A percentile compares a stretch with the other conserved stretches of the same genome.
phyloP scores from a whole-genome alignment of 768 basidiomycete genomes.

The Basidioascus undulatus region DNA sequence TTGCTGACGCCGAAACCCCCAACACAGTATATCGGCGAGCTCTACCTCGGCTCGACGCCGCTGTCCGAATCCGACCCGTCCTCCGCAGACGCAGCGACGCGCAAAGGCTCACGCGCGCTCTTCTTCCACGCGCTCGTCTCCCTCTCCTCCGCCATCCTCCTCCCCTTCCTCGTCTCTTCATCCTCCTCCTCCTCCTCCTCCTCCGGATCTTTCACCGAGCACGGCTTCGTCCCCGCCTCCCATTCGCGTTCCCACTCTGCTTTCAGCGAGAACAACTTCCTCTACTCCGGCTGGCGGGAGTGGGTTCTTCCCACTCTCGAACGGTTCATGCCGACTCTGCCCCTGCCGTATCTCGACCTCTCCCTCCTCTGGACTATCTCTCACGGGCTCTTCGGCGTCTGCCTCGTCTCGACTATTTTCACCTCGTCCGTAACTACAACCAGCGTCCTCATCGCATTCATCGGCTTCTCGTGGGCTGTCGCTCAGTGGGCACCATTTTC shows the following conservation, averaged over 20 bases:
- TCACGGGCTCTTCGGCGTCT: constrained; percentile 43
- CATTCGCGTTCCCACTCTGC: no score
- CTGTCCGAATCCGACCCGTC: constrained; percentile 11
- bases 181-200: constrained; percentile 11
- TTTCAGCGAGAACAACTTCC: no score
- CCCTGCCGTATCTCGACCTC: constrained; percentile 27
- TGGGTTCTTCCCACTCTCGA: no score
- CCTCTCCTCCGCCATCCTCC: constrained; percentile 37
- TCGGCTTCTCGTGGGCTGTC: constrained; percentile 82
- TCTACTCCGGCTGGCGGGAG: no score
- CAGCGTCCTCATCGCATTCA: constrained; percentile 46
- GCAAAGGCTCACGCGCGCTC: constrained; percentile 60
- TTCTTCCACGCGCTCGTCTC: constrained; percentile 51
- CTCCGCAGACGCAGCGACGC: constrained; percentile 38
- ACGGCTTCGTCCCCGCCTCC: no score
- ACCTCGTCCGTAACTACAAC: constrained; percentile 31
- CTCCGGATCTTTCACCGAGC: no score
- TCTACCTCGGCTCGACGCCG: constrained; percentile 32
- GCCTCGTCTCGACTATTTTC: constrained; percentile 72
- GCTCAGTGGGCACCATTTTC: constrained; percentile 84
- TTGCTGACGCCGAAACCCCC: no score
- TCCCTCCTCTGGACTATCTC: constrained; percentile 53
- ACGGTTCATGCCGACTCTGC: constrained; percentile 10
- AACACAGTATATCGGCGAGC: constrained; percentile 77
- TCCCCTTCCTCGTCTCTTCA: constrained; percentile 34